Percentiles rank a stretch among this genome's conserved stretches.
These are phyloP conservation scores for Tricholoma furcatifolium DNA, from an alignment of 768 basidiomycete species.

Conservation along the genomic window DNA sequence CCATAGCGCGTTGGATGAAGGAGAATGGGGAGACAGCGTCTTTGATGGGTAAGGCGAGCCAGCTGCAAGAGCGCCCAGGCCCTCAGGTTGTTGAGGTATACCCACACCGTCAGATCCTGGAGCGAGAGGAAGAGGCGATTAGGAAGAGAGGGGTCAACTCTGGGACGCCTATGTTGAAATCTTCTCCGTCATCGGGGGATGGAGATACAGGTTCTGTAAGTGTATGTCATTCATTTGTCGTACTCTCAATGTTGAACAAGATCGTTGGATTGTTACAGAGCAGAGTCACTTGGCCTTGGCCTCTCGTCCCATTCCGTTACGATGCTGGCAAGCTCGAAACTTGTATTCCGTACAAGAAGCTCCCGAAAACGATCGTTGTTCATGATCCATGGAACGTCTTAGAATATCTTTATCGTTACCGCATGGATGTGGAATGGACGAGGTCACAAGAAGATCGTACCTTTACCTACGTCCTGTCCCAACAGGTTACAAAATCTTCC, in stretches of 20 bases:
- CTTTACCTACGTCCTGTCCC: too few relatives aligned
- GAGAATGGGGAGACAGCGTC: conserved; percentile 28
- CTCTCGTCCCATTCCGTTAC: conserved; percentile 34
- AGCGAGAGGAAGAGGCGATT: background rate
- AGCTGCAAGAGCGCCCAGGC: conserved; percentile 34
- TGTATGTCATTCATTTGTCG: too few relatives aligned
- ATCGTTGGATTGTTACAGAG: background rate
- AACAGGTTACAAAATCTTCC: too few relatives aligned
- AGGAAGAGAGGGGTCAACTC: background rate
- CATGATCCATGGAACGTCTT: conserved; percentile 42
- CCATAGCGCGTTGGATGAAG: conserved; percentile 33
- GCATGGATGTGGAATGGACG: background rate
- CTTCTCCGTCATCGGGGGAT: background rate
- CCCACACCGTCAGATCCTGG: background rate
- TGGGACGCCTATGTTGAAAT: background rate
- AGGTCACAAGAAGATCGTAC: conserved; percentile 21
- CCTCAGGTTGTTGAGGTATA: conserved; percentile 26
- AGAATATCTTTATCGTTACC: conserved; percentile 6
- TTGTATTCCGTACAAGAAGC: conserved; percentile 21
- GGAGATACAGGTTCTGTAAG: too few relatives aligned
- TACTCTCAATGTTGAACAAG: conserved; percentile 28
- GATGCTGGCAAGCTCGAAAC: conserved; percentile 18
- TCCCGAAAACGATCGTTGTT: conserved; percentile 39
- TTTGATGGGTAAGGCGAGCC: conserved; percentile 28
- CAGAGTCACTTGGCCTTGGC: conserved; percentile 28